Evolutionary conservation across 2,329 filamentous ascomycete species (phyloP), one percentile per base, ranked within the genome.

Genomic region (Fusarium equiseti): DNA sequence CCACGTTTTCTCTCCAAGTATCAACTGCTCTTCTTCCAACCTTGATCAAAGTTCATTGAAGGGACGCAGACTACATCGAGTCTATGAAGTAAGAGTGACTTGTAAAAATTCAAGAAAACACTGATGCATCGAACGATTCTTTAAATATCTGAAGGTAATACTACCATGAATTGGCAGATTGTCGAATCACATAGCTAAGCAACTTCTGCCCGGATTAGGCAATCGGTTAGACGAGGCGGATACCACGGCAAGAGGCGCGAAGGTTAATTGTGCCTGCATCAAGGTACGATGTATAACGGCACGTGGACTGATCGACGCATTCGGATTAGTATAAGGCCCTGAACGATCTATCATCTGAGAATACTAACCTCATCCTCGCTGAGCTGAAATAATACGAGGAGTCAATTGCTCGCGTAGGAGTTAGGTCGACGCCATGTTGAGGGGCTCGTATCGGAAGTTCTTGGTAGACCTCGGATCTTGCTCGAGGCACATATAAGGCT

Each of bases 271-370:
- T 42, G n/a, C 24, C 24, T 8, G 11, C 5, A 1, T 12, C 5
- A 29, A 53, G 50, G 50, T 11, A 53, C 24, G n/a, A 53, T 53
- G 22, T 13, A 53, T 43, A 5, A 16, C 32, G 35, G 50, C 50
- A 53, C 35, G 35, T 53, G 50, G 24, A 38, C 24, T 29, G 2
- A 22, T 43, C 5, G 50, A 53, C 50, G 50, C 24, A 27, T 53
- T 20, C 0, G 35, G 50, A 15, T 40, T 53, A 53, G 35, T 5
- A 2, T 16, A 11, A 22, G 18, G 18, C n/a, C 10, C 20, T 26
- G 7, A 20, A 29, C 8, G 24, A 27, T 13, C 50, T 16, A 8
- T 18, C 18, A 2, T 2, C 22, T 4, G 32, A 42, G 38, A 27
- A 27, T 27, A 27, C 27, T 27, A 11, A 27, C 27, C 27, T 27